Base-by-base conservation (phyloP, 176 grass and related monocot species). In the Avena atlantica region DNA sequence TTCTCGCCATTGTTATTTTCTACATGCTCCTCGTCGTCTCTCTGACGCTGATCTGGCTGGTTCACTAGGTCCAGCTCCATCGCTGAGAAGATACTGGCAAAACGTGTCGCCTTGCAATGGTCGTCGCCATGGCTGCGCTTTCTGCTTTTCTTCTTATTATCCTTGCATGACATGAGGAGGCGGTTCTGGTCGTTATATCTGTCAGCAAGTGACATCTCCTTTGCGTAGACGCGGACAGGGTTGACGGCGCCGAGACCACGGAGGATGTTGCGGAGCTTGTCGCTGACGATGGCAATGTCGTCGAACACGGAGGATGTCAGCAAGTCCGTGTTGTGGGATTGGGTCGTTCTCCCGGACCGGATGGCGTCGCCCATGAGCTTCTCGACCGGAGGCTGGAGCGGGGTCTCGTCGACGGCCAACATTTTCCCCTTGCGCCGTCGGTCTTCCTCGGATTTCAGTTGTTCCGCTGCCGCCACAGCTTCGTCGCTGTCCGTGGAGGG, bases 281-380 rank as follows among this genome's bases (percentile, higher is more conserved):
- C 12, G 14, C 73, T 50, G 1, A 74, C 48, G 14, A 34, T 3
- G 64, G n/a, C 23, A 16, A 4, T 50, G 73, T 31, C 49, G 24
- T 29, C 14, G 48, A 76, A 76, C 14, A 15, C n/a, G 21, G 0
- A 0, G 21, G 72, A 2, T 7, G 21, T 1, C 45, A 49, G 0
- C n/a, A 49, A 8, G 71, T 44, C 23, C 2, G 44, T 12, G 21
- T 2, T 12, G 21, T 4, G 63, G 63, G 63, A 31, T 51, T 2
- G 23, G 5, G 2, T 29, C 27, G 1, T n/a, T n/a, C 12, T 24
- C 62, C 10, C 1, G 11, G n/a, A n/a, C 5, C 70, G 70, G 42
- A 74, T 74, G 70, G 70, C 70, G 44, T 74, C 70, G 44, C 70
- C n/a, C 70, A 74, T 25, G 71, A 74, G 71, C 71, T 49, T 49